Percentiles rank a stretch among this genome's conserved stretches.
These are phyloP conservation scores for Drosera spatulata DNA, from an alignment of 179 eudicot species.

Conservation along the genomic window DNA sequence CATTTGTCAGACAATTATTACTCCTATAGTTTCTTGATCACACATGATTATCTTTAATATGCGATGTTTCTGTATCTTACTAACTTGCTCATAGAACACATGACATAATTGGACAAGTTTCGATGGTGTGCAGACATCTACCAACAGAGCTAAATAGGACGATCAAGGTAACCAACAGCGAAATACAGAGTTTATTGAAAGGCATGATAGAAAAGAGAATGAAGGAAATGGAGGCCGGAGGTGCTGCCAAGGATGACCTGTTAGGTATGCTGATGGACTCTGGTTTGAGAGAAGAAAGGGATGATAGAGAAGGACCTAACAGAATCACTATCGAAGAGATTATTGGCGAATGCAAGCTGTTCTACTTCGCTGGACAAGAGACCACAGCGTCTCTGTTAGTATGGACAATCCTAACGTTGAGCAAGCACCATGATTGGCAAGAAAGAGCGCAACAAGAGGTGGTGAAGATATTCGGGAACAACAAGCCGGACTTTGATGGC, in stretches of 20 bases:
- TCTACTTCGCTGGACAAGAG: neutral
- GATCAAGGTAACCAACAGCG: neutral
- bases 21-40: too few species aligned
- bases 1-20: too few species aligned
- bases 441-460: conserved; percentile 35
- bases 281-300: conserved; percentile 1
- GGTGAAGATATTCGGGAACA: conserved; percentile 14
- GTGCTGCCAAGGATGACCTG: neutral
- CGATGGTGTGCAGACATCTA: neutral
- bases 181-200: neutral
- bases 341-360: conserved; percentile 2
- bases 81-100: too few species aligned
- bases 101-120: too few species aligned
- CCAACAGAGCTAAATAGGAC: neutral
- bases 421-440: conserved; percentile 43
- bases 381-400: conserved; percentile 25
- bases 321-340: neutral
- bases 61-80: too few species aligned
- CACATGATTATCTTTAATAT: too few species aligned
- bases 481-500: conserved; percentile 27
- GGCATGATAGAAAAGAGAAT: neutral
- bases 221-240: neutral
- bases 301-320: neutral
- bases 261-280: conserved; percentile 22
- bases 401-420: conserved; percentile 33